Percentiles rank a stretch among this genome's conserved stretches.
Evolutionary conservation across 2,329 filamentous ascomycete genomes (phyloP).

Genomic region (Grosmannia huntii): DNA sequence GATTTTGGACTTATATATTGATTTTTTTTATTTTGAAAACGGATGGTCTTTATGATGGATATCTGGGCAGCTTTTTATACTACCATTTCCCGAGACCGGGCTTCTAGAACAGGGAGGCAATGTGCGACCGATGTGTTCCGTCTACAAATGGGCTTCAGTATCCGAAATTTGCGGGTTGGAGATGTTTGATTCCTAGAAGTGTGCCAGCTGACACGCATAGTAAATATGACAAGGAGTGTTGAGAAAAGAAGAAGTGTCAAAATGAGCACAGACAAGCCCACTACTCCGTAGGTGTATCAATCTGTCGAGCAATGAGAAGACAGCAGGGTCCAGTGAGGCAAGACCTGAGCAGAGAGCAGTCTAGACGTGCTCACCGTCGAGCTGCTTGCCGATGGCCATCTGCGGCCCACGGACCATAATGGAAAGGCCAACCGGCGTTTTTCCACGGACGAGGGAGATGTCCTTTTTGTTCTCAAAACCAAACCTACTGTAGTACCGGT

Average conservation of each 20-base stretch:
- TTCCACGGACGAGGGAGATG: constrained; percentile 47
- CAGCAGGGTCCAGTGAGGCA: too few species aligned
- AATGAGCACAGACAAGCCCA: background rate
- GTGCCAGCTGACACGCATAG: background rate
- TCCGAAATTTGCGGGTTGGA: background rate
- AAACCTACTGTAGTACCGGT: constrained; percentile 60
- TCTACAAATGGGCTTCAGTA: background rate
- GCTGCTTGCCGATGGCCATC: background rate
- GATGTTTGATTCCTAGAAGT: background rate
- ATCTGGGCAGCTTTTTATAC: too few species aligned
- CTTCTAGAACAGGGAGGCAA: background rate
- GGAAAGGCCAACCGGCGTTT: constrained; percentile 51
- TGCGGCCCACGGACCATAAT: constrained; percentile 72
- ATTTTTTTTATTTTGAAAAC: background rate
- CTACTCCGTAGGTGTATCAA: background rate
- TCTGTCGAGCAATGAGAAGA: too few species aligned
- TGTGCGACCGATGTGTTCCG: background rate
- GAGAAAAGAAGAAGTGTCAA: background rate
- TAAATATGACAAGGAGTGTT: background rate
- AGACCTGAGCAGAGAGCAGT: background rate
- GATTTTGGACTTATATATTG: background rate
- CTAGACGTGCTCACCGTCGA: background rate
- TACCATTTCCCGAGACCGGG: background rate
- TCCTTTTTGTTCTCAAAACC: constrained; percentile 56
- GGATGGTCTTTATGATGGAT: too few species aligned